phyloP scores from a whole-genome alignment of 148 eudicot species.

The Fallopia convolvulus region DNA sequence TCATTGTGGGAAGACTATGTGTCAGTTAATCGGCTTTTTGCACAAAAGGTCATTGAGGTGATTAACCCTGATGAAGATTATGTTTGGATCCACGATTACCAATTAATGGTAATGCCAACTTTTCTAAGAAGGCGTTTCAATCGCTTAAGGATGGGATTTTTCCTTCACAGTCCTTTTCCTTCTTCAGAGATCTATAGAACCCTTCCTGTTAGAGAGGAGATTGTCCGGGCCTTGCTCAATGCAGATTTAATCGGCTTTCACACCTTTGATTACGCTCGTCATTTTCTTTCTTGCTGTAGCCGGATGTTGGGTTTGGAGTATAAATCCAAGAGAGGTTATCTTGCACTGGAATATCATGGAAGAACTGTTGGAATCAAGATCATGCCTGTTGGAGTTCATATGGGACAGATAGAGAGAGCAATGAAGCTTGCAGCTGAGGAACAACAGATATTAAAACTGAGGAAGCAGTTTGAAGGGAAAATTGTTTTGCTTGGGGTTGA shows the following conservation, averaged over 20 bases:
- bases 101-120: slow-evolving; percentile 37
- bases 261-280: slow-evolving; percentile 41
- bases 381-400: slow-evolving; percentile 41
- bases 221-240: slow-evolving; percentile 35
- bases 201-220: slow-evolving; percentile 38
- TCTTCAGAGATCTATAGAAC: slow-evolving; percentile 38
- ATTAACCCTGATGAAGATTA: slow-evolving; percentile 36
- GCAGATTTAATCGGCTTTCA: slow-evolving; percentile 41
- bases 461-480: slow-evolving; percentile 24
- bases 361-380: slow-evolving; percentile 39
- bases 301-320: slow-evolving; percentile 46
- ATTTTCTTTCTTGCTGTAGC: slow-evolving; percentile 44
- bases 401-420: slow-evolving; percentile 28
- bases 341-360: slow-evolving; percentile 39
- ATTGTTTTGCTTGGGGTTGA: slow-evolving; percentile 34
- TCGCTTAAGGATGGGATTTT: slow-evolving; percentile 40
- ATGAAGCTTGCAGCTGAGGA: slow-evolving; percentile 24
- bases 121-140: slow-evolving; percentile 34
- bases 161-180: slow-evolving; percentile 39
- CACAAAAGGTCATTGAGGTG: slow-evolving; percentile 38
- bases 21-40: slow-evolving; percentile 32
- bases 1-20: slow-evolving; percentile 46
- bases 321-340: slow-evolving; percentile 36
- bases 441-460: slow-evolving; percentile 22
- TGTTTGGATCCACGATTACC: slow-evolving; percentile 47